Evolutionary conservation across 73 alveolate genomes (phyloP).

Genomic region (Paramecium sonneborni): DNA sequence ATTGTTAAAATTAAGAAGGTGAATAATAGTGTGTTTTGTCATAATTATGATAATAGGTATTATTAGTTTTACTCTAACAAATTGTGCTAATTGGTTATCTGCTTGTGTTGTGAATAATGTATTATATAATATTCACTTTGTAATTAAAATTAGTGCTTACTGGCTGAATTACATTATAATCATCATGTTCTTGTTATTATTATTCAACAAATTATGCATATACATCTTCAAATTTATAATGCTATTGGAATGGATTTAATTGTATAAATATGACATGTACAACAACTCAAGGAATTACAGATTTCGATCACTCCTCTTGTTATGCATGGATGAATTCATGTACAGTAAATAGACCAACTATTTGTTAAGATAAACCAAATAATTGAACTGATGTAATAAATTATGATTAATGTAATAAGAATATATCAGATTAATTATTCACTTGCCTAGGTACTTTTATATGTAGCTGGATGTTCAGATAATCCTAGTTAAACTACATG

Average conservation of each 20-base stretch:
- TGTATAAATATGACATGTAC: background rate
- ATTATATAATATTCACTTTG: no score
- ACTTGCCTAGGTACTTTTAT: background rate
- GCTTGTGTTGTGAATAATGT: background rate
- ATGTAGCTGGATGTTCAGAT: background rate
- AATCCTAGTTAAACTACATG: background rate
- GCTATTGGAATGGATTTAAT: slow-evolving; percentile 13
- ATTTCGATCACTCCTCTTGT: background rate
- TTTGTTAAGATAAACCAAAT: background rate
- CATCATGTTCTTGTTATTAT: background rate
- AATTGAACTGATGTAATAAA: background rate
- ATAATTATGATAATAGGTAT: background rate
- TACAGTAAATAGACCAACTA: background rate
- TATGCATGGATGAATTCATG: background rate
- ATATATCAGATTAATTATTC: background rate
- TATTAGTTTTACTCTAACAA: background rate
- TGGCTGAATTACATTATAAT: background rate
- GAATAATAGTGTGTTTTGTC: background rate
- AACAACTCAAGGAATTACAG: background rate
- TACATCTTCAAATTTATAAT: background rate
- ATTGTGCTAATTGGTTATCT: background rate
- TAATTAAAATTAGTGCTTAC: no score
- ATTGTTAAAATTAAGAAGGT: background rate
- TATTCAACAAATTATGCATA: background rate
- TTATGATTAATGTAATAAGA: background rate